Conservation (phyloP, 345 rosid genomes). For the Cochlearia excelsa region DNA sequence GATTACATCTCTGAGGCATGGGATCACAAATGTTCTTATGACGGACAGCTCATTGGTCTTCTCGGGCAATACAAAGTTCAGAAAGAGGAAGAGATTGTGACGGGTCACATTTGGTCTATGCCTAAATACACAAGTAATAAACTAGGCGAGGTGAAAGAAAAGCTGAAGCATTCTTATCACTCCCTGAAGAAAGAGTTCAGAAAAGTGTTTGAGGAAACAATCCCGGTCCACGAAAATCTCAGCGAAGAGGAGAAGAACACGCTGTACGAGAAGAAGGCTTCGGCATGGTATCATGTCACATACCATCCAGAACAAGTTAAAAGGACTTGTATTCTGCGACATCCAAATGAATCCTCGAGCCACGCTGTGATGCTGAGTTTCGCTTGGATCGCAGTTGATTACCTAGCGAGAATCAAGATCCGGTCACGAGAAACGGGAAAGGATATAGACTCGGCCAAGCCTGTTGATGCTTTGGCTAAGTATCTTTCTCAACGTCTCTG, state of each 20-base stretch:
- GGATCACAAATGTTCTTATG: slow-evolving; percentile 69
- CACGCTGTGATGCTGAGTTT: slow-evolving; percentile 60
- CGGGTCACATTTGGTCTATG: slow-evolving; percentile 97
- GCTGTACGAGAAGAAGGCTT: slow-evolving; percentile 70
- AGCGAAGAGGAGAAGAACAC: slow-evolving; percentile 56
- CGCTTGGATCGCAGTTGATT: slow-evolving; percentile 89
- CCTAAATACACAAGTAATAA: slow-evolving; percentile 61
- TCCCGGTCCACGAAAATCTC: slow-evolving; percentile 42
- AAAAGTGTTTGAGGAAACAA: slow-evolving; percentile 54
- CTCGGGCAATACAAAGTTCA: slow-evolving; percentile 74
- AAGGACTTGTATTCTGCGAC: slow-evolving; percentile 50
- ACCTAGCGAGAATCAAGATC: slow-evolving; percentile 76
- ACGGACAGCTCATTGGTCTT: slow-evolving; percentile 72
- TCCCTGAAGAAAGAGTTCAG: slow-evolving; percentile 74
- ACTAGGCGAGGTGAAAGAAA: slow-evolving; percentile 74
- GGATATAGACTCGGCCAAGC: slow-evolving; percentile 47
- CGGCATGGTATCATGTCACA: slow-evolving; percentile 90
- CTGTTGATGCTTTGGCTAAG: slow-evolving; percentile 56
- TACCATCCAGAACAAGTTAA: slow-evolving; percentile 75
- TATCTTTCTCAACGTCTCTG: slow-evolving; percentile 62
- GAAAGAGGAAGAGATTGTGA: slow-evolving; percentile 86
- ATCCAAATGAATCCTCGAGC: slow-evolving; percentile 35
- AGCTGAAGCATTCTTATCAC: slow-evolving; percentile 65
- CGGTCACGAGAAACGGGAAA: slow-evolving; percentile 33
- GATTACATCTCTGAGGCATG: slow-evolving; percentile 69